phyloP scores from a whole-genome alignment of 2,329 filamentous ascomycete genomes.

The Neopestalotiopsis sp. region DNA sequence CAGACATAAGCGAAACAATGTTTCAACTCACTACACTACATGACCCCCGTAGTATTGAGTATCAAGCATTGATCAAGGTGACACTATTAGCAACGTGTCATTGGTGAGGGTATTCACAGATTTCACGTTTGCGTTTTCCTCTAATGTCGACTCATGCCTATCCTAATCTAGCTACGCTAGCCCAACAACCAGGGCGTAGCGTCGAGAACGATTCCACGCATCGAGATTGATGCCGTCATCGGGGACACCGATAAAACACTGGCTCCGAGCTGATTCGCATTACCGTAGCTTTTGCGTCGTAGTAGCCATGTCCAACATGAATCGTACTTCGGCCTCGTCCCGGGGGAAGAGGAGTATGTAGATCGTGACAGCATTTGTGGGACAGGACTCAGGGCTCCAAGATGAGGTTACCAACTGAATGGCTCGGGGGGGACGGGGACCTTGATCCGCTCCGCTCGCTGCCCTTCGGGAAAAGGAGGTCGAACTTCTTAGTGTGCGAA shows the following conservation, averaged over 20 bases:
- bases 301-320: not conserved
- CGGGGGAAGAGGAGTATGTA: not conserved
- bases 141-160: not conserved
- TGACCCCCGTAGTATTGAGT: not conserved
- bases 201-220: not conserved
- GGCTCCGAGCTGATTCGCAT: not conserved
- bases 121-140: not conserved
- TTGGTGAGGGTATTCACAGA: not conserved
- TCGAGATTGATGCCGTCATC: not conserved
- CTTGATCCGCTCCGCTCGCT: not conserved
- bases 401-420: not conserved
- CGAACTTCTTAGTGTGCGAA: not conserved
- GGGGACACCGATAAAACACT: not conserved
- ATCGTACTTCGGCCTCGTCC: not conserved
- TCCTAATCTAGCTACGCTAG: not conserved
- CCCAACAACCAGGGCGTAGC: not conserved
- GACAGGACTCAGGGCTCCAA: not conserved
- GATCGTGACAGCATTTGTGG: constrained; percentile 2
- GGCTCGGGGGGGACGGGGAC: not conserved
- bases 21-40: not conserved
- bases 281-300: not conserved
- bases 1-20: not conserved
- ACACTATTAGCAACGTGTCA: not conserved
- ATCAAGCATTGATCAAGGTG: not conserved
- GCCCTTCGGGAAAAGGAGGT: not conserved